Conservation (phyloP, 371 early-diverging fungal species). For the Haplosporangium sp. region DNA sequence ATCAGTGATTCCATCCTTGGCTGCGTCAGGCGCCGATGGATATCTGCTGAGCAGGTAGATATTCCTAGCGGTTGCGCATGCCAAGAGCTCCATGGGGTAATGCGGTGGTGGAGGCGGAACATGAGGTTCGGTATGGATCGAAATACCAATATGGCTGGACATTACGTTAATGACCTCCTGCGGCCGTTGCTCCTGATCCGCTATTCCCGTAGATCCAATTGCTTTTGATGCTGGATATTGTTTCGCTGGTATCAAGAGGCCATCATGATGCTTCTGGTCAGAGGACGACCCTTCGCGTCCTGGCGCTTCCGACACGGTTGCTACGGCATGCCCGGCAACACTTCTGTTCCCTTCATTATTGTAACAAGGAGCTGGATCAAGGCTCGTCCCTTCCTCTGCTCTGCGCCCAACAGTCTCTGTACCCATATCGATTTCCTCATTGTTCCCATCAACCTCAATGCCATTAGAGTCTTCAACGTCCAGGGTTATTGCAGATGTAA, state of each 20-base stretch:
- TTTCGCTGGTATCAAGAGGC: no score
- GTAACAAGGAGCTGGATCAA: no score
- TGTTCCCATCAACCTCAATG: neutral
- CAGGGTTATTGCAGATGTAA: neutral
- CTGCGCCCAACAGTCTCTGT: neutral
- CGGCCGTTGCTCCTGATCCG: neutral
- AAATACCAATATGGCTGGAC: neutral
- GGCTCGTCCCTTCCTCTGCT: neutral
- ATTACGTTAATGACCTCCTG: no score
- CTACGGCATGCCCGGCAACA: no score
- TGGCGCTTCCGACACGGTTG: no score
- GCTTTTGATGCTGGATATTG: no score
- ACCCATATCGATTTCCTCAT: neutral
- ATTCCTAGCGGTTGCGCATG: constrained; percentile 40
- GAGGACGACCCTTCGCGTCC: constrained; percentile 33
- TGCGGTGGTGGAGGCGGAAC: neutral
- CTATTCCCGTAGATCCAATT: no score
- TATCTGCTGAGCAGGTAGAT: constrained; percentile 36
- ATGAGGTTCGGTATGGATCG: neutral
- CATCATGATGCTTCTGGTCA: constrained; percentile 26
- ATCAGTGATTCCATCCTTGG: neutral
- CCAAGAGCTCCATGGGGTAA: constrained; percentile 22
- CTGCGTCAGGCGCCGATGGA: neutral
- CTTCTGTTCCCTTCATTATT: no score
- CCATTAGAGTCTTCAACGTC: neutral